These are phyloP conservation scores for Acacia crassicarpa DNA, from an alignment of 306 rosid species.

Conservation along the genomic window DNA sequence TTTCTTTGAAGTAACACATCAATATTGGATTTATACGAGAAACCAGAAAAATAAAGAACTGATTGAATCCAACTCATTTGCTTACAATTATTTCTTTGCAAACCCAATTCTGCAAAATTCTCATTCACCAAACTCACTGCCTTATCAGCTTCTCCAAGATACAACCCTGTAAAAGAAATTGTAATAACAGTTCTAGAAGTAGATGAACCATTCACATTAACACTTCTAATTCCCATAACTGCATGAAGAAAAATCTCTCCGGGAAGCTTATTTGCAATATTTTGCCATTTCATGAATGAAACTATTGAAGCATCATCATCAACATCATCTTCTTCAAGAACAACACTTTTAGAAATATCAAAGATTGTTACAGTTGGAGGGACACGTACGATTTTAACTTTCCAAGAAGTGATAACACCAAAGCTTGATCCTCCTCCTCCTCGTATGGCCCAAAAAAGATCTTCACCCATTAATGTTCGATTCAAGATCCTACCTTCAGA, in stretches of 20 bases:
- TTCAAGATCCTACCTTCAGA: conserved; percentile 31
- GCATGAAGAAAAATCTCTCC: conserved; percentile 29
- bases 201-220: background rate
- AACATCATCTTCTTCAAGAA: background rate
- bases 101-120: conserved; percentile 31
- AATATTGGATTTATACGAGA: background rate
- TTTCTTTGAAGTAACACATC: conserved; percentile 35
- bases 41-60: conserved; percentile 17
- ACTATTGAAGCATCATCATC: conserved; percentile 16
- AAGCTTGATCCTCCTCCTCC: conserved; percentile 46
- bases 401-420: conserved; percentile 37
- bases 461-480: conserved; percentile 38
- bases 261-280: conserved; percentile 22
- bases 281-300: conserved; percentile 35
- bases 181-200: background rate
- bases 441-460: conserved; percentile 43
- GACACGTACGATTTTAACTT: conserved; percentile 32
- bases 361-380: conserved; percentile 31
- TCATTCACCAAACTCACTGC: conserved; percentile 21
- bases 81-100: conserved; percentile 2
- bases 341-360: conserved; percentile 11
- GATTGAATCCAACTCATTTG: conserved; percentile 41
- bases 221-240: background rate
- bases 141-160: conserved; percentile 29
- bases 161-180: conserved; percentile 30